These are phyloP conservation scores for Kuraishia capsulata DNA, from an alignment of 805 yeast genomes.

Conservation along the genomic window DNA sequence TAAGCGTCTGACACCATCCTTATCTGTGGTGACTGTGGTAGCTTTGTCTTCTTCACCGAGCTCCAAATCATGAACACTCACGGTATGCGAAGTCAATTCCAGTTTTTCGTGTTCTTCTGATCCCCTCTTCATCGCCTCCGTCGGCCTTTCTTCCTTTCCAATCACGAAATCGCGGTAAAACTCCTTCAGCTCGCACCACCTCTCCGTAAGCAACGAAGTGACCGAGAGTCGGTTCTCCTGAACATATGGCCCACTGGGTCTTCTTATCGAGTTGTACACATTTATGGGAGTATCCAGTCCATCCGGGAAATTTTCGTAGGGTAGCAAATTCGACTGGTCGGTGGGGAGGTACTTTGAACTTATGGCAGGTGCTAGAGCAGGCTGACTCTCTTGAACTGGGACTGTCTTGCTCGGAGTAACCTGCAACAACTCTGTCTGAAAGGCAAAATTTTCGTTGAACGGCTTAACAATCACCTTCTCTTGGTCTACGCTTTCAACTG, in stretches of 20 bases:
- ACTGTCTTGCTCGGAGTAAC: neutral
- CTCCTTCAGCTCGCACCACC: slow-evolving; percentile 63
- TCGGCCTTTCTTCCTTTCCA: slow-evolving; percentile 20
- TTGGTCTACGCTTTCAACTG: neutral
- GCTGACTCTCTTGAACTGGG: neutral
- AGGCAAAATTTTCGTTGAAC: neutral
- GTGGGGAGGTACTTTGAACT: neutral
- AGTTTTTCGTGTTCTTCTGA: slow-evolving; percentile 33
- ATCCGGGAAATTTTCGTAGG: slow-evolving; percentile 10
- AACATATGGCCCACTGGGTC: neutral
- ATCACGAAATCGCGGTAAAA: slow-evolving; percentile 44
- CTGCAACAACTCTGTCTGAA: neutral
- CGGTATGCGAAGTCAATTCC: slow-evolving; percentile 38
- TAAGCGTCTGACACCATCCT: slow-evolving; percentile 2
- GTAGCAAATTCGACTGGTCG: slow-evolving; percentile 5
- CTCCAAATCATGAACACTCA: slow-evolving; percentile 7
- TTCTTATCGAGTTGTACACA: slow-evolving; percentile 6
- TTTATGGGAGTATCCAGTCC: slow-evolving; percentile 11
- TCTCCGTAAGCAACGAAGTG: slow-evolving; percentile 45
- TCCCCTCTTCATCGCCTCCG: slow-evolving; percentile 38
- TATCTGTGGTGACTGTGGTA: slow-evolving; percentile 3
- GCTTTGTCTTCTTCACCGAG: neutral
- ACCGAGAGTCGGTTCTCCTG: slow-evolving; percentile 35
- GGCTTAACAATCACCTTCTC: neutral
- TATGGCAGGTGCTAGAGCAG: neutral